Percentiles rank a stretch among this genome's conserved stretches.
phyloP scores from a whole-genome alignment of 164 flowering plant species.

The Dillenia turbinata region DNA sequence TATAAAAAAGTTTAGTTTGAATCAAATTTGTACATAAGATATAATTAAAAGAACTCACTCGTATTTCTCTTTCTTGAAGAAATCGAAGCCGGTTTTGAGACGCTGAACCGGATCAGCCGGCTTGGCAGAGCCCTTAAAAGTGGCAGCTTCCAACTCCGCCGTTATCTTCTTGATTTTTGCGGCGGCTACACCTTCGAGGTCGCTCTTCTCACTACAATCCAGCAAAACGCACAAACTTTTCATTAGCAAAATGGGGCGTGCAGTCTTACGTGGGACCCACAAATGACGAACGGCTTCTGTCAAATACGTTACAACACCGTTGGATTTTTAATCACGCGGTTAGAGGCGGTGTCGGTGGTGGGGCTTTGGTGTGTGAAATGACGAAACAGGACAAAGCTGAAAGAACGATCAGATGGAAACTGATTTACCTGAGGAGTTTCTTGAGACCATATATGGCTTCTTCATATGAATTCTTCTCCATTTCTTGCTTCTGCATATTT shows the following conservation, averaged over 20 bases:
- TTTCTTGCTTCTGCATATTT: conserved; percentile 31
- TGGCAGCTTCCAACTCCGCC: conserved; percentile 38
- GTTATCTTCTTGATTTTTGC: conserved; percentile 69
- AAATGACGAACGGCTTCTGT: not conserved
- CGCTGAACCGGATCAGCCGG: conserved; percentile 45
- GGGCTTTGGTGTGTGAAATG: not conserved
- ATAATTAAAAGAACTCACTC: conserved; percentile 36
- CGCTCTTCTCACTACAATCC: conserved; percentile 55
- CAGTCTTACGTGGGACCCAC: not conserved
- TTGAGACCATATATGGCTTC: conserved; percentile 57
- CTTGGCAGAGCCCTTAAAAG: conserved; percentile 4
- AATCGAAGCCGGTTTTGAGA: conserved; percentile 57
- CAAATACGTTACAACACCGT: too few species aligned
- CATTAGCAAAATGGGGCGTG: not conserved
- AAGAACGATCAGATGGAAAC: not conserved
- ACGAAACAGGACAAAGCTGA: not conserved
- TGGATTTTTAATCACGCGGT: too few species aligned
- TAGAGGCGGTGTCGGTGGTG: not conserved
- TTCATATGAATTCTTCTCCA: conserved; percentile 27
- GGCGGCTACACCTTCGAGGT: conserved; percentile 52
- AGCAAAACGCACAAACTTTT: not conserved
- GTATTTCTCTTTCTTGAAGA: conserved; percentile 77
- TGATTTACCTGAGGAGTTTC: conserved; percentile 49
- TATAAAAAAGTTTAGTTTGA: too few species aligned
- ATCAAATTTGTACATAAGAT: too few species aligned